Evolutionary conservation across 306 rosid species (phyloP), one percentile per base, ranked within the genome.

Genomic region (Medicago ruthenica): DNA sequence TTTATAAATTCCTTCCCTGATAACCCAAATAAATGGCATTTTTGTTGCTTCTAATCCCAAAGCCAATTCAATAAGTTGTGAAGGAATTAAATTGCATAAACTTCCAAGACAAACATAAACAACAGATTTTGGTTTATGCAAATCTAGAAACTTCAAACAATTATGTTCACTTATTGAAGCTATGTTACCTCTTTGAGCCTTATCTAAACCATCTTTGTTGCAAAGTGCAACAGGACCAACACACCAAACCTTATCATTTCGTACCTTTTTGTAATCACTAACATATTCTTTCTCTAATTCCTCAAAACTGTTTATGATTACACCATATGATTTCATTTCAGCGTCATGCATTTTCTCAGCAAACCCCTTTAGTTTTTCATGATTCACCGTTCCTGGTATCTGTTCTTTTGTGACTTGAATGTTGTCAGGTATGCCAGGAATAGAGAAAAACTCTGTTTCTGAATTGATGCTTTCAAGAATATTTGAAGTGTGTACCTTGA

Each of bases 91-190:
- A 4, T 83, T 82, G 47, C 89, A 83, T 7, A 89, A 53, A 79
- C 95, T 91, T 78, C 95, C 97, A 27, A 91, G 83, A 24, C 92
- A 91, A 10, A 64, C 91, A 75, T 87, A 91, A 3, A 91, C 12
- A 20, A 86, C 92, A 9, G 85, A 81, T 8, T 78, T 40, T 2
- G 72, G 75, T 21, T 82, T 22, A 41, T 82, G 83, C 9, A 60
- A 76, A 73, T 86, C 85, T 5, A 88, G 84, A 92, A 92, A 91
- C 15, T 86, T 59, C 64, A 89, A 54, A 57, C 87, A 85, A 27
- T 76, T 51, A 6, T 67, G 11, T 9, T 83, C 91, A 37, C 59
- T 78, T 1, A 79, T 59, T 27, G 86, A 77, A 22, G 87, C 68
- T 36, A 12, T 67, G 63, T 86, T 85, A 5, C 95, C 97, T 79